Base-by-base conservation (phyloP, 805 yeast genomes). In the Candida patagonica region DNA sequence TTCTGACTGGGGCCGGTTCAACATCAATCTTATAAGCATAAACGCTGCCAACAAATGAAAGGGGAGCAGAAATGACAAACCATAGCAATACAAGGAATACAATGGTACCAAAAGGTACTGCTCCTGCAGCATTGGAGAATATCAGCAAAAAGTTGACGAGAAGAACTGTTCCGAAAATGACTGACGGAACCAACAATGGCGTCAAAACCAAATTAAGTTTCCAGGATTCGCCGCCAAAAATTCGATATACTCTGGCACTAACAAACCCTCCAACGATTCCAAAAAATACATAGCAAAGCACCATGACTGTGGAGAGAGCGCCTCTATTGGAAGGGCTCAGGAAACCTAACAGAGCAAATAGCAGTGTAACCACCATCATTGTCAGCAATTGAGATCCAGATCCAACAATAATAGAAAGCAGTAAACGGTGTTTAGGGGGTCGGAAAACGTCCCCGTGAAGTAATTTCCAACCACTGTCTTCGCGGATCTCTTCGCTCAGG, bases 391-490 rank as follows among this genome's bases (percentile, higher is more conserved):
- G 98, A 23, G 72, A 61, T 44, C 98, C 98, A 39, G 92, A 78
- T 34, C 98, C 98, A 36, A 87, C 74, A 17, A 88, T 61, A 6
- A 87, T 76, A 2, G 96, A 81, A 44, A 87, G 69, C 5, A 83
- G 43, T 73, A 87, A 70, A 41, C 81, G 69, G 49, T 73, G 66
- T 37, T 67, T 58, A 31, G 97, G 97, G 6, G 88, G 65, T 60
- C 97, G 75, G 67, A 89, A 89, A 23, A 89, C 87, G 59, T 89
- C 97, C 46, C 96, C 97, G 53, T 88, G 94, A 29, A 87, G 80
- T 48, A 92, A 71, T 59, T 92, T 92, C 98, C 98, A 92, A 29
- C 98, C 98, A 56, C 87, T 73, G 59, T 92, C 97, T 54, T 87
- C 95, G 46, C 85, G 78, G 39, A 86, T 74, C 42, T 83, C 95